These are phyloP conservation scores for Mortierella polycephala DNA, from an alignment of 371 early-diverging fungal genomes.

Conservation along the genomic window DNA sequence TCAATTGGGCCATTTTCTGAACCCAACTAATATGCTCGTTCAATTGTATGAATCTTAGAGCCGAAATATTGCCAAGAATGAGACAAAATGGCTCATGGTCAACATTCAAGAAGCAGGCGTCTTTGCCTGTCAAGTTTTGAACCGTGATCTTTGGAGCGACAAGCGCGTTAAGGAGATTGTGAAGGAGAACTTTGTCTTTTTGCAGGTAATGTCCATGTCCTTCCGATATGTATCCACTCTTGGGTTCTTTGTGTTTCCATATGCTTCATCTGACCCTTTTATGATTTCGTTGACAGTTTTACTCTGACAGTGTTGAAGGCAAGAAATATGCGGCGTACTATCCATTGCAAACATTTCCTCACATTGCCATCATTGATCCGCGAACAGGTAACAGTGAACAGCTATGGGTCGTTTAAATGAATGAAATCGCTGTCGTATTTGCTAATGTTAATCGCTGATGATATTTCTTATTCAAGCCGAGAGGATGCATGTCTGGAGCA, in stretches of 20 bases:
- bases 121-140: conserved; percentile 89
- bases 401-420: not conserved
- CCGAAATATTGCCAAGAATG: conserved; percentile 70
- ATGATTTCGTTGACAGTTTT: conserved; percentile 58
- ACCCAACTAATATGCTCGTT: not conserved
- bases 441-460: not conserved
- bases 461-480: conserved; percentile 59
- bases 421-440: not conserved
- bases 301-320: conserved; percentile 76
- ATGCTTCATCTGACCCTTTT: not conserved
- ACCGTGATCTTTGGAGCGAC: conserved; percentile 94
- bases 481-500: conserved; percentile 76
- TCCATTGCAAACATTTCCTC: conserved; percentile 76
- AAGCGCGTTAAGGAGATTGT: conserved; percentile 79
- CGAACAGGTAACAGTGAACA: conserved; percentile 76
- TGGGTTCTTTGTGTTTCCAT: not conserved
- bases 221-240: not conserved
- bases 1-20: no score
- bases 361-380: conserved; percentile 91
- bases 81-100: conserved; percentile 86
- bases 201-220: conserved; percentile 67
- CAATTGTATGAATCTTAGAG: conserved; percentile 59
- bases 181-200: conserved; percentile 83
- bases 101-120: conserved; percentile 88
- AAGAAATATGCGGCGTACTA: conserved; percentile 78